Percentiles rank a stretch among this genome's conserved stretches.
Evolutionary conservation across 2,329 filamentous ascomycete species (phyloP).

Genomic region (Exserohilum rostratum): DNA sequence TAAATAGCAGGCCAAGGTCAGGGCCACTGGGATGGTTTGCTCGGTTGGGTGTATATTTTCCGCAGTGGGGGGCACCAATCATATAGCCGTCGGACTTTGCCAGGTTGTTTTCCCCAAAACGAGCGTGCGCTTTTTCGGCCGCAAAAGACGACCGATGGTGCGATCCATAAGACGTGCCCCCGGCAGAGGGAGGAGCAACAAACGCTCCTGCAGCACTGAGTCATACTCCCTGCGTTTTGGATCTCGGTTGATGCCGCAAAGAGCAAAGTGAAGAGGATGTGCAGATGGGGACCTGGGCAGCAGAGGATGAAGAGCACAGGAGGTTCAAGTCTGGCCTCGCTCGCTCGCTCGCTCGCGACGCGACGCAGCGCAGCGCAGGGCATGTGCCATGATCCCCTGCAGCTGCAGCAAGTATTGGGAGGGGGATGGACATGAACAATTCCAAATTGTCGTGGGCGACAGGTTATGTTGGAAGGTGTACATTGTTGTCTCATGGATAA

Average conservation of each 20-base stretch:
- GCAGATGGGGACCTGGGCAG: conserved; percentile 1
- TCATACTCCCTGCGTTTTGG: conserved; percentile 26
- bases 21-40: conserved; percentile 25
- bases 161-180: conserved; percentile 15
- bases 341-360: neutral
- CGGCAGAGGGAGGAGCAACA: conserved; percentile 21
- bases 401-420: conserved; percentile 12
- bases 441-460: conserved; percentile 18
- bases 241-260: conserved; percentile 30
- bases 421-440: conserved; percentile 5
- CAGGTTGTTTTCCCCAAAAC: neutral
- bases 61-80: conserved; percentile 21
- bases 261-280: conserved; percentile 14
- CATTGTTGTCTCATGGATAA: conserved; percentile 12
- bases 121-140: conserved; percentile 9
- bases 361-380: neutral
- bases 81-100: neutral
- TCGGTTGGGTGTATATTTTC: conserved; percentile 34
- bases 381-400: conserved; percentile 5
- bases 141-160: conserved; percentile 8
- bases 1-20: conserved; percentile 34
- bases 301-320: neutral
- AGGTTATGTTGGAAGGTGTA: conserved; percentile 13
- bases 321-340: neutral
- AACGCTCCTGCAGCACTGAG: conserved; percentile 35